Evolutionary conservation across 805 yeast species (phyloP).

Genomic region (Nakazawaea pomicola): DNA sequence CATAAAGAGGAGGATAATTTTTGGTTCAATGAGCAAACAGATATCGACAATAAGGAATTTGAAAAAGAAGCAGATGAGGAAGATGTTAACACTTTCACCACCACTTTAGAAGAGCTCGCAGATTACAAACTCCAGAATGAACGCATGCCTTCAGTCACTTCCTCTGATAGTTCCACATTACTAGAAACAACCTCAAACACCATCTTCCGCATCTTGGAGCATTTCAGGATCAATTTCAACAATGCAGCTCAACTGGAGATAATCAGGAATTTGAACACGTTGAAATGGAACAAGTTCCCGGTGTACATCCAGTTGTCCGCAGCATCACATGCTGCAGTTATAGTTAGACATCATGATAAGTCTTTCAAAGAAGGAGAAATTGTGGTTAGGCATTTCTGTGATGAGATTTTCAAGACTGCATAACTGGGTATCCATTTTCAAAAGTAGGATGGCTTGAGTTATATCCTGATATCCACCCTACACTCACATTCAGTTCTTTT

Average conservation of each 20-base stretch:
- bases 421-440: too few relatives aligned
- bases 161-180: too few relatives aligned
- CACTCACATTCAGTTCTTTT: too few relatives aligned
- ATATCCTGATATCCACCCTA: too few relatives aligned
- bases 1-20: conserved; percentile 17
- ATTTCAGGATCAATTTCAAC: conserved; percentile 33
- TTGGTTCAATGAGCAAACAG: conserved; percentile 14
- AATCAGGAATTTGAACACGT: conserved; percentile 48
- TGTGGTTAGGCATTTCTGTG: conserved; percentile 62
- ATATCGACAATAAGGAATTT: conserved; percentile 8
- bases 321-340: conserved; percentile 78
- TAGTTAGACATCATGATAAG: conserved; percentile 54
- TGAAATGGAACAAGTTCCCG: conserved; percentile 69
- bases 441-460: too few relatives aligned
- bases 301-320: conserved; percentile 60
- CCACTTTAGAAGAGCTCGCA: conserved; percentile 15
- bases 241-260: conserved; percentile 41
- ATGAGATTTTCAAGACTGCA: conserved; percentile 36
- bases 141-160: neutral
- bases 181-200: too few relatives aligned
- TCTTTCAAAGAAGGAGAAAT: conserved; percentile 65
- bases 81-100: conserved; percentile 13
- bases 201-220: conserved; percentile 17
- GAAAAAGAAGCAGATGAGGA: neutral
- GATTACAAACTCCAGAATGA: conserved; percentile 1